Evolutionary conservation across 2,329 filamentous ascomycete species (phyloP).

Genomic region (Amesomyces nigricolor): DNA sequence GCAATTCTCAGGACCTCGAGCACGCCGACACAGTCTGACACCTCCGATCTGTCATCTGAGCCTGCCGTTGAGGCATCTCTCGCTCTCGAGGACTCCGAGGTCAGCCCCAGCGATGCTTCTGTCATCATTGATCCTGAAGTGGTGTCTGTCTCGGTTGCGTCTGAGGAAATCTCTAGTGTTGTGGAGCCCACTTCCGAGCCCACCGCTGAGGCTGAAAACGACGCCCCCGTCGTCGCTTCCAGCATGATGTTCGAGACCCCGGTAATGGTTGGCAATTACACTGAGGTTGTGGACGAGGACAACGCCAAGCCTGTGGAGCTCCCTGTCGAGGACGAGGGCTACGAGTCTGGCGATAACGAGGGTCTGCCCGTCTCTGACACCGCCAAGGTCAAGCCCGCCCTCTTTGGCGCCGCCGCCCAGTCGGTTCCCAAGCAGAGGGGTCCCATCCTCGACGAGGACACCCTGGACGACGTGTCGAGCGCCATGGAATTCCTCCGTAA

Average conservation of each 20-base stretch:
- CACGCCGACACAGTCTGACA: not conserved
- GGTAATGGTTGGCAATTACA: conserved; percentile 27
- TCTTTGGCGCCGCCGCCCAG: conserved; percentile 48
- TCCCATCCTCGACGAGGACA: conserved; percentile 47
- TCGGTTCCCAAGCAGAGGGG: conserved; percentile 40
- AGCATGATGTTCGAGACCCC: conserved; percentile 32
- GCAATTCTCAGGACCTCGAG: not conserved
- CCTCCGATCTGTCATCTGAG: conserved; percentile 15
- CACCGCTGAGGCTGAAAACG: not conserved
- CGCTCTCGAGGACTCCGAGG: conserved; percentile 1
- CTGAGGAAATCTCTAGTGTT: conserved; percentile 14
- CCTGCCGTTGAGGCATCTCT: conserved; percentile 10
- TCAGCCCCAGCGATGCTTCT: not conserved
- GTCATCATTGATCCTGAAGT: not conserved
- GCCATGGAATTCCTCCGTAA: conserved; percentile 31
- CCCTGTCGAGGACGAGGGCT: conserved; percentile 19
- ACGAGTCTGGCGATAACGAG: conserved; percentile 17
- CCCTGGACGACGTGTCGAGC: conserved; percentile 35
- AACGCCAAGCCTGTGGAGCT: conserved; percentile 18
- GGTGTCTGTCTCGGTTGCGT: conserved; percentile 21
- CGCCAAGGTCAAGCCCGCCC: conserved; percentile 39
- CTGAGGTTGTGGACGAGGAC: conserved; percentile 18
- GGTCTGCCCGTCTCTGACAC: conserved; percentile 24
- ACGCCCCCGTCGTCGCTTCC: conserved; percentile 23
- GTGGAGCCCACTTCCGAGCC: conserved; percentile 21